A percentile compares a stretch with the other conserved stretches of the same genome.
These are phyloP conservation scores for Papiliotrema fonsecae DNA, from an alignment of 1,284 basidiomycete species.

Conservation along the genomic window DNA sequence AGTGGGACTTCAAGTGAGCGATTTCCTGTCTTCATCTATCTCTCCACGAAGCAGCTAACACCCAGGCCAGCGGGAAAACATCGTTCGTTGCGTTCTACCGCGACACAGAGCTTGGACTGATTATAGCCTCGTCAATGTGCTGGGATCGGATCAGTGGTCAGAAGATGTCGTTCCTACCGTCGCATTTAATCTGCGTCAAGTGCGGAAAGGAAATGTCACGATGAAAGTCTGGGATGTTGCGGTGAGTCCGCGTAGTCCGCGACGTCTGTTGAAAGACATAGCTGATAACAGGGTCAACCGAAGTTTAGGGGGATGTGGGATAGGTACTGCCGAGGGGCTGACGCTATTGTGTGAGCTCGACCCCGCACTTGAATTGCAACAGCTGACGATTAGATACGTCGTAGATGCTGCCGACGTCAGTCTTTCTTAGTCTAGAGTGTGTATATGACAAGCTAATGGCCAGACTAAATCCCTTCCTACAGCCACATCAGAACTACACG, in stretches of 20 bases:
- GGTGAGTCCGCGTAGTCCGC: constrained; percentile 21
- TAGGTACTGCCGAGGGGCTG: constrained; percentile 88
- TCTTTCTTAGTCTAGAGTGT: constrained; percentile 8
- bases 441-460: not conserved
- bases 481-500: constrained; percentile 83
- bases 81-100: constrained; percentile 52
- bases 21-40: not conserved
- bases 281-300: constrained; percentile 64
- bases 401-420: constrained; percentile 82
- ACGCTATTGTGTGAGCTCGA: constrained; percentile 83
- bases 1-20: constrained; percentile 77
- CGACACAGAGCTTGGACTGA: not conserved
- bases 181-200: constrained; percentile 67
- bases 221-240: constrained; percentile 96
- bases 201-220: constrained; percentile 82
- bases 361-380: not conserved
- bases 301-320: constrained; percentile 83
- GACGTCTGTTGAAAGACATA: not conserved
- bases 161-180: constrained; percentile 93
- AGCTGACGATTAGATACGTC: constrained; percentile 62
- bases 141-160: constrained; percentile 85
- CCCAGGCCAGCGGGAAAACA: constrained; percentile 85
- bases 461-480: constrained; percentile 77
- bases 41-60: not conserved
- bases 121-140: constrained; percentile 68